These are phyloP conservation scores for Cyberlindnera meyerae DNA, from an alignment of 805 yeast species.

Conservation along the genomic window DNA sequence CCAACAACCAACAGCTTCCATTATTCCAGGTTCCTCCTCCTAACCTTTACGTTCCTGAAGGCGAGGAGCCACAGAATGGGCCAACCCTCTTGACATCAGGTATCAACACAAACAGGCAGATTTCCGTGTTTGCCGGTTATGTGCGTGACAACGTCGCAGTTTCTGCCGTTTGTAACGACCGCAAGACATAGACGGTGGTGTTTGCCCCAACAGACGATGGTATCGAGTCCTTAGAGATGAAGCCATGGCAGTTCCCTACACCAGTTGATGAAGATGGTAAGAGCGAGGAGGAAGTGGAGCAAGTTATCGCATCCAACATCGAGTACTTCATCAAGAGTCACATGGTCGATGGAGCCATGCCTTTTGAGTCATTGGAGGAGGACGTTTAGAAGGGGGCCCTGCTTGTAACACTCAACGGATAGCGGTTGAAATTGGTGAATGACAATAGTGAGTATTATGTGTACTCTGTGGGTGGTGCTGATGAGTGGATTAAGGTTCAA, in stretches of 20 bases:
- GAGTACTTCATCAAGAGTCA: constrained; percentile 60
- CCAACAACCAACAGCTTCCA: constrained; percentile 12
- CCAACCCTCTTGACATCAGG: constrained; percentile 29
- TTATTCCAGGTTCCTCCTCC: constrained; percentile 18
- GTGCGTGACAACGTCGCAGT: constrained; percentile 57
- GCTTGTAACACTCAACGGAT: constrained; percentile 31
- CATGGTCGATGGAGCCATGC: constrained; percentile 36
- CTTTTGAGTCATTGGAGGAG: constrained; percentile 18
- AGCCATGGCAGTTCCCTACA: constrained; percentile 83
- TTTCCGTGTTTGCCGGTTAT: constrained; percentile 64
- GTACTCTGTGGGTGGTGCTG: constrained; percentile 27
- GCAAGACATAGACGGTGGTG: constrained; percentile 41
- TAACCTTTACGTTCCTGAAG: constrained; percentile 21
- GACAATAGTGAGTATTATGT: constrained; percentile 32
- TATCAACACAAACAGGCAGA: constrained; percentile 31
- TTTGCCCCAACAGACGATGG: constrained; percentile 72
- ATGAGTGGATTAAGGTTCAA: constrained; percentile 32
- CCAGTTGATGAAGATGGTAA: constrained; percentile 33
- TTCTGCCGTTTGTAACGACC: constrained; percentile 42
- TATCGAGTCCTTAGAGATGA: constrained; percentile 41
- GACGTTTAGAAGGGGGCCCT: constrained; percentile 26
- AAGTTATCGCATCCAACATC: constrained; percentile 46
- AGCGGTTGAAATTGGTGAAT: constrained; percentile 33
- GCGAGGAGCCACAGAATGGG: constrained; percentile 26
- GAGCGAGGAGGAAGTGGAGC: constrained; percentile 42